A percentile compares a stretch with the other conserved stretches of the same genome.
Evolutionary conservation across 805 yeast genomes (phyloP).

Genomic region (Spencermartinsiella europaea): DNA sequence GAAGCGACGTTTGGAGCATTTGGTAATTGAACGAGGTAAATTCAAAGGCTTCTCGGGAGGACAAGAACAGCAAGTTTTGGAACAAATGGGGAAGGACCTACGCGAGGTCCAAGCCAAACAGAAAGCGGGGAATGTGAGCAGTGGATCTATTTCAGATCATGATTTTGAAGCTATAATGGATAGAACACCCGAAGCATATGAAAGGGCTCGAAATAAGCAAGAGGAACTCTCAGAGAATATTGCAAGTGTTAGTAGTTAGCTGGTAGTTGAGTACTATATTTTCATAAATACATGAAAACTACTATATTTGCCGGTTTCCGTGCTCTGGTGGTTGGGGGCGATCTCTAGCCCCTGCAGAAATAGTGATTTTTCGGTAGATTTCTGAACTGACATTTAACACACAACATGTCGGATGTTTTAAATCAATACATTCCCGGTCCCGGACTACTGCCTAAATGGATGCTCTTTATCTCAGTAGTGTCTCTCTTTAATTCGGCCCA

Average conservation of each 20-base stretch:
- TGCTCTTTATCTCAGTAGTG: constrained; percentile 59
- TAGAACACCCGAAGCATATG: constrained; percentile 16
- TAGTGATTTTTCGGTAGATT: no score
- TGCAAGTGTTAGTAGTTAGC: constrained; percentile 1
- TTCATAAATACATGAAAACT: constrained; percentile 1
- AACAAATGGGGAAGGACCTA: constrained; percentile 5
- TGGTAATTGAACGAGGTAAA: constrained; percentile 63
- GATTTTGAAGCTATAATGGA: constrained; percentile 17
- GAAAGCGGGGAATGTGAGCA: constrained; percentile 2
- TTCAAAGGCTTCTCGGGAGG: constrained; percentile 25
- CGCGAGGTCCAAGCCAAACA: constrained; percentile 4
- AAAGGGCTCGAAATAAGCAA: constrained; percentile 11
- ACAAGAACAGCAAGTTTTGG: constrained; percentile 3
- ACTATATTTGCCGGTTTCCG: no score
- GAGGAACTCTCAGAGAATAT: constrained; percentile 12
- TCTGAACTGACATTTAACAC: no score
- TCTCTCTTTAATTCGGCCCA: constrained; percentile 87
- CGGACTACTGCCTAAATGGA: not conserved
- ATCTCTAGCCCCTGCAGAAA: no score
- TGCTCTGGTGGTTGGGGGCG: no score
- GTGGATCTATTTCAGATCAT: constrained; percentile 6
- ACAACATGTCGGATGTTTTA: not conserved
- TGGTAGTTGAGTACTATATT: not conserved
- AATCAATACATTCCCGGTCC: not conserved
- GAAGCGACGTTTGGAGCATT: constrained; percentile 70